phyloP scores from a whole-genome alignment of 805 yeast species.

The Nakazawaea wickerhamii region DNA sequence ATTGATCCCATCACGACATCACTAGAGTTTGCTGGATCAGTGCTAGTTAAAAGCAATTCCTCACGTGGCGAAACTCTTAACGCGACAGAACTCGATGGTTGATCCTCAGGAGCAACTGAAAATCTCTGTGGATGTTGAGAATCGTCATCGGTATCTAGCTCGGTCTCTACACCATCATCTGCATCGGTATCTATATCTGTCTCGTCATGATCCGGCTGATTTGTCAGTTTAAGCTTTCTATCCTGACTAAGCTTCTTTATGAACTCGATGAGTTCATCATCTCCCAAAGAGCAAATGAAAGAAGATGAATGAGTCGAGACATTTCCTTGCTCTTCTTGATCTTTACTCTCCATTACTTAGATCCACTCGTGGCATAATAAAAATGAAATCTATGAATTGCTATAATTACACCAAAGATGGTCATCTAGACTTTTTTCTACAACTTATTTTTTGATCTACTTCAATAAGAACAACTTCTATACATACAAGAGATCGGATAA shows the following conservation, averaged over 20 bases:
- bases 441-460: too few relatives aligned
- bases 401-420: too few relatives aligned
- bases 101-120: not conserved
- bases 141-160: conserved; percentile 10
- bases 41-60: not conserved
- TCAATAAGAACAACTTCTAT: too few relatives aligned
- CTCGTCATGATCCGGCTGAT: conserved; percentile 12
- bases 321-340: not conserved
- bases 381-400: too few relatives aligned
- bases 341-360: not conserved
- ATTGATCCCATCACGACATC: conserved; percentile 5
- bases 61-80: not conserved
- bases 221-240: conserved; percentile 9
- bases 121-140: conserved; percentile 3
- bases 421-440: too few relatives aligned
- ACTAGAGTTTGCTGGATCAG: conserved; percentile 12
- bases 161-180: not conserved
- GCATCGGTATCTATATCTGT: conserved; percentile 13
- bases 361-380: too few relatives aligned
- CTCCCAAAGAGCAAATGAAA: conserved; percentile 28
- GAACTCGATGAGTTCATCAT: conserved; percentile 32
- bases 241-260: conserved; percentile 30
- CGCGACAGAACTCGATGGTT: not conserved
- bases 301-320: conserved; percentile 11
- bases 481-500: too few relatives aligned